Base-by-base conservation (phyloP, 306 rosid species). In the Trifolium repens region DNA sequence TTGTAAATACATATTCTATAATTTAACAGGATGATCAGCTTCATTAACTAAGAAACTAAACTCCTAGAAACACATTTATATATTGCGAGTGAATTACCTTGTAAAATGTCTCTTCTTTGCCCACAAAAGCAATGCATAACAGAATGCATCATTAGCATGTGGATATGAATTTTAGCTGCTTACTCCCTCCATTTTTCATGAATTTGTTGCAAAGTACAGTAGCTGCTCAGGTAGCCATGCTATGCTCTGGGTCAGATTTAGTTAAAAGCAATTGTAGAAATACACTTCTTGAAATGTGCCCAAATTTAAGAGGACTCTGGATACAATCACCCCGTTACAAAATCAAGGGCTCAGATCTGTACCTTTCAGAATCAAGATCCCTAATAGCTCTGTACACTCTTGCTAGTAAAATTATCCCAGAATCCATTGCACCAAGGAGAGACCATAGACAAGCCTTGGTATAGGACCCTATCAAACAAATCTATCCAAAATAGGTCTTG, bases 331-430 rank as follows among this genome's bases (percentile, higher is more conserved):
- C 77, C 61, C 2, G 66, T 81, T 57, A 22, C 74, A 68, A 83
- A 76, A 76, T 66, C 15, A 83, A 54, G 82, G 82, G 82, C 75
- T 35, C 57, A 73, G 77, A 72, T 52, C 14, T 32, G 7, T 24
- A 40, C 72, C 80, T 26, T 57, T 63, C 84, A 72, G 50, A 76
- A 63, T 75, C 49, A 67, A 55, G 76, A 72, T 79, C 82, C 65
- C 75, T 73, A 60, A 72, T 47, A 67, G 72, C 80, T 71, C 82
- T 79, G 84, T 76, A 82, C 82, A 79, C 63, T 78, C 67, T 78
- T 19, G 24, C 79, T 12, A 49, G 24, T 19, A 16, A 66, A 65
- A 53, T 44, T 53, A 71, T 49, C 72, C 32, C 64, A 0, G 71
- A 52, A 66, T 52, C 54, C 42, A 78, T 43, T 81, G 81, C 79